Percentiles rank a stretch among this genome's conserved stretches.
These are phyloP conservation scores for Apiotrichum mycotoxinovorans DNA, from an alignment of 1,284 basidiomycete genomes.

Conservation along the genomic window DNA sequence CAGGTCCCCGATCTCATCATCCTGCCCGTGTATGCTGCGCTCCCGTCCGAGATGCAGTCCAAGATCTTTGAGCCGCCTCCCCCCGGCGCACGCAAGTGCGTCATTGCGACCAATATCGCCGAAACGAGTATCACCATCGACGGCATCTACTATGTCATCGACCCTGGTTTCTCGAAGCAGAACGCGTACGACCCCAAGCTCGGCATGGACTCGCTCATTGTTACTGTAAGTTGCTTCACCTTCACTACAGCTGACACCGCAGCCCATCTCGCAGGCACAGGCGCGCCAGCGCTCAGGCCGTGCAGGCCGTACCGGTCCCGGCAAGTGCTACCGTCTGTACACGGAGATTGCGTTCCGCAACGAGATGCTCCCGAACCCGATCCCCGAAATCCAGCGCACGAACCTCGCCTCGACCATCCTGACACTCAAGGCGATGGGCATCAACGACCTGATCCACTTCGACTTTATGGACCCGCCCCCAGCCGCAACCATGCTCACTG, in stretches of 20 bases:
- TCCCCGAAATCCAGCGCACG: conserved; percentile 95
- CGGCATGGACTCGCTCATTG: conserved; percentile 98
- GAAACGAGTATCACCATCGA: conserved; percentile 98
- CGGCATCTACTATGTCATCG: conserved; percentile 97
- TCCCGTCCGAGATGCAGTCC: conserved; percentile 96
- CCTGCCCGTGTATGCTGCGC: conserved; percentile 93
- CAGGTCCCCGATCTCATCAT: conserved; percentile 96
- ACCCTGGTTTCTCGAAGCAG: conserved; percentile 98
- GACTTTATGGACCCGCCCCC: conserved; percentile 99
- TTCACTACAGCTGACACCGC: neutral
- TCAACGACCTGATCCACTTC: conserved; percentile 96
- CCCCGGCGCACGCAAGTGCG: conserved; percentile 92
- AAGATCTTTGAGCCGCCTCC: conserved; percentile 97
- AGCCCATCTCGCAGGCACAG: conserved; percentile 97
- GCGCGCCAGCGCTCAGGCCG: conserved; percentile 92
- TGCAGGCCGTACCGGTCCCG: conserved; percentile 94
- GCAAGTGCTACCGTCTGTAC: conserved; percentile 96
- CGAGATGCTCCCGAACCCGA: conserved; percentile 97
- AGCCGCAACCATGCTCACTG: conserved; percentile 83
- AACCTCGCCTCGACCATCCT: conserved; percentile 91
- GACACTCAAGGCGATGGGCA: conserved; percentile 96
- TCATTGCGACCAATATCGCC: conserved; percentile 97
- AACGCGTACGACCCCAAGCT: conserved; percentile 96
- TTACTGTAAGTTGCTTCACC: conserved; percentile 58
- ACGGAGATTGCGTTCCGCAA: conserved; percentile 97